Evolutionary conservation across 371 early-diverging fungal species (phyloP), one percentile per base, ranked within the genome.

Genomic region (Zopfochytrium polystomum): DNA sequence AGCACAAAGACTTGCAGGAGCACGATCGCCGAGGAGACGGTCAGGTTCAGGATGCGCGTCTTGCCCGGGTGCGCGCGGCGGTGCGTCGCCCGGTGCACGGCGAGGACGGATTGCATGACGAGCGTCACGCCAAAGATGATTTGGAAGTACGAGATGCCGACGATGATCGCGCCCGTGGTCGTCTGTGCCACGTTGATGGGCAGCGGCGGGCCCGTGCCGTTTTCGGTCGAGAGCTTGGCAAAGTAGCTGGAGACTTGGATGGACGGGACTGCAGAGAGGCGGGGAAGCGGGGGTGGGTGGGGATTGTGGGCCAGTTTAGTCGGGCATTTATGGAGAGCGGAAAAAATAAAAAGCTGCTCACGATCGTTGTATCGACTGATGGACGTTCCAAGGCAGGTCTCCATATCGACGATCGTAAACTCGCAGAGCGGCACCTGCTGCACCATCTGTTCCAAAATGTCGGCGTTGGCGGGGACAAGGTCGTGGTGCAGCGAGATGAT

Each of bases 401-500:
- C 18, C 18, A 47, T 47, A 22, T 47, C 47, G 23, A 47, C 47
- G 7, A 18, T 18, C 23, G 9, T 7, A 47, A n/a, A n/a, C n/a
- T n/a, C n/a, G n/a, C n/a, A n/a, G n/a, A n/a, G n/a, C n/a, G n/a
- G n/a, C n/a, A n/a, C 47, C 23, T 47, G 47, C 9, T 9, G 7
- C 7, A 47, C 23, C 9, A 47, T 9, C 18, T 47, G 9, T 9
- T 9, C 18, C 7, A 47, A 47, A 7, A 47, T 47, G 9, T 47
- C 47, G 9, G 23, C 47, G 9, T 47, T 22, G 47, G 47, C 18
- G 7, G 18, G 9, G 9, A 7, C 18, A 23, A 22, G 9, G 23
- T 47, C 47, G 47, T 47, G 47, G 7, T 47, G 18, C 9, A 47
- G 47, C 7, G 23, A 15, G 23, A 47, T 47, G 47, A 47, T 9